Conservation (phyloP, 2,329 filamentous ascomycete species). For the Botrytis tulipae region DNA sequence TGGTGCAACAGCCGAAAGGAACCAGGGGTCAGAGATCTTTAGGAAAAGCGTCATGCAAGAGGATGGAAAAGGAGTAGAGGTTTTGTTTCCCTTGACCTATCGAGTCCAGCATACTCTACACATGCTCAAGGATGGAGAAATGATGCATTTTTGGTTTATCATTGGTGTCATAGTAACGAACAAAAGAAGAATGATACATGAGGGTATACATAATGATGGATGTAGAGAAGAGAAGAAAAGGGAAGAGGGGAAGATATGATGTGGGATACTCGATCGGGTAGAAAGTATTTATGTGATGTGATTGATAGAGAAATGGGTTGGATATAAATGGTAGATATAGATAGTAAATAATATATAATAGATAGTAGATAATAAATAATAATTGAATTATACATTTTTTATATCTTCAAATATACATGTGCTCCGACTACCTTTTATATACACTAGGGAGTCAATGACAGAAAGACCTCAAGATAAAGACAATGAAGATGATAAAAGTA, state of each 20-base stretch:
- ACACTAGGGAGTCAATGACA: neutral
- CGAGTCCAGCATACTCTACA: neutral
- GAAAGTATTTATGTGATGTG: neutral
- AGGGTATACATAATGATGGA: neutral
- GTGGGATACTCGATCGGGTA: neutral
- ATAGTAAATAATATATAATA: too few relatives aligned
- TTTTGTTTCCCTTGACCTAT: neutral
- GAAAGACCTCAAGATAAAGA: neutral
- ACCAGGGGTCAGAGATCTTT: constrained; percentile 10
- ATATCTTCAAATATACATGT: neutral
- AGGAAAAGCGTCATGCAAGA: constrained; percentile 4
- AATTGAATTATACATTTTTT: too few relatives aligned
- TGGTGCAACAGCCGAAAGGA: neutral
- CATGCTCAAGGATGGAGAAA: neutral
- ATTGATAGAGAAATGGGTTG: too few relatives aligned
- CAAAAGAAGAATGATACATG: neutral
- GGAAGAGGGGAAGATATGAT: neutral
- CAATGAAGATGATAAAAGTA: neutral
- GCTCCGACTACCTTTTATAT: neutral
- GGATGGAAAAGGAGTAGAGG: constrained; percentile 5
- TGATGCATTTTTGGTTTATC: neutral
- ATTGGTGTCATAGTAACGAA: neutral
- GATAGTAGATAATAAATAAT: too few relatives aligned
- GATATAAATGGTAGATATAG: too few relatives aligned
- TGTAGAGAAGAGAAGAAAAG: neutral